Conservation (phyloP, 202 grass and related monocot species). For the Saccharum hybrid region DNA sequence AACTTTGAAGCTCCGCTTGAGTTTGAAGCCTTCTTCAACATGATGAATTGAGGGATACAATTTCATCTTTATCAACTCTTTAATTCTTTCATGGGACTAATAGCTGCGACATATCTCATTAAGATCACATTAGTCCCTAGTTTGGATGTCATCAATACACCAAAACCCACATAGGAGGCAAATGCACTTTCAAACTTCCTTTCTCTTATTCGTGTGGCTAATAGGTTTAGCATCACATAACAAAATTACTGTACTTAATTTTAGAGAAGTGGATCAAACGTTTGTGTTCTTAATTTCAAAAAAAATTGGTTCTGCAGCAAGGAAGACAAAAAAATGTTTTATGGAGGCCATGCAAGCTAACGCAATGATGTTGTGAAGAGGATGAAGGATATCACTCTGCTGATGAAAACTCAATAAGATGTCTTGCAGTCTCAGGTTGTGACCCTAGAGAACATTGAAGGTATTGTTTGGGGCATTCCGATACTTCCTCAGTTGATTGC, state of each 20-base stretch:
- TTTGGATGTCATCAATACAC: too few relatives aligned
- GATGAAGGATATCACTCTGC: slow-evolving; percentile 89
- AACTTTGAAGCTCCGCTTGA: too few relatives aligned
- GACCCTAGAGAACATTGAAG: slow-evolving; percentile 71
- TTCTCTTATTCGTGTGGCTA: neutral
- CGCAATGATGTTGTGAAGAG: slow-evolving; percentile 74
- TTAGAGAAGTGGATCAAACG: neutral
- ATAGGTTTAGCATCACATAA: neutral
- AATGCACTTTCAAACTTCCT: too few relatives aligned
- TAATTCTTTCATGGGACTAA: too few relatives aligned
- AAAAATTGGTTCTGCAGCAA: slow-evolving; percentile 42
- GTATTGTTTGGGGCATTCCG: slow-evolving; percentile 16
- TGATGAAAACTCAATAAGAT: slow-evolving; percentile 82
- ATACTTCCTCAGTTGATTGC: neutral
- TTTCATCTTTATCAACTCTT: too few relatives aligned
- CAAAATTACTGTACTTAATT: neutral
- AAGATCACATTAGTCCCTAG: too few relatives aligned
- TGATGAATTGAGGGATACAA: too few relatives aligned
- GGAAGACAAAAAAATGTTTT: slow-evolving; percentile 82
- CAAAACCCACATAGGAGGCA: too few relatives aligned
- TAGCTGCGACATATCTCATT: too few relatives aligned
- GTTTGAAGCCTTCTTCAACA: too few relatives aligned
- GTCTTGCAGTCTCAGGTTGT: slow-evolving; percentile 69
- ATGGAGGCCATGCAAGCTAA: slow-evolving; percentile 85
- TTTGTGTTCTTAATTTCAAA: neutral